Percentiles rank a stretch among this genome's conserved stretches.
These are phyloP conservation scores for Fraxinus latifolia DNA, from an alignment of 305 asterid genomes.

Conservation along the genomic window DNA sequence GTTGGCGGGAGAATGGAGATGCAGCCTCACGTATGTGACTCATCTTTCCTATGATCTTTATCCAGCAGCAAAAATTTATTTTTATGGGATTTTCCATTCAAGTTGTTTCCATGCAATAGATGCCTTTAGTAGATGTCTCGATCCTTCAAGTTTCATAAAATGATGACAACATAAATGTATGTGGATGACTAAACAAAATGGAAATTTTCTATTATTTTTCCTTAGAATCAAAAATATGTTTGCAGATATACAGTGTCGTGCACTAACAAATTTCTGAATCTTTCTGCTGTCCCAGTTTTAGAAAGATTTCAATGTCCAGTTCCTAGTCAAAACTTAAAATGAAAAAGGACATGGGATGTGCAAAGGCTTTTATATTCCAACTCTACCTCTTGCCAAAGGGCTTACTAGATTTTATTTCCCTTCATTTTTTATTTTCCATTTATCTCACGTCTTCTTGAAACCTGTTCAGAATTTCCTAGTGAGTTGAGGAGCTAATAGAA, in stretches of 20 bases:
- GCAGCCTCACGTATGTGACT: slow-evolving; percentile 78
- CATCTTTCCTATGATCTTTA: slow-evolving; percentile 21
- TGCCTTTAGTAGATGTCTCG: background rate
- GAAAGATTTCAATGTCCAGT: background rate
- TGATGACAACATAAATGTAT: slow-evolving; percentile 1
- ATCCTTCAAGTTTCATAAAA: slow-evolving; percentile 2
- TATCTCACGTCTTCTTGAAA: slow-evolving; percentile 2
- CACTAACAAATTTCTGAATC: slow-evolving; percentile 1
- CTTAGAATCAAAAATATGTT: background rate
- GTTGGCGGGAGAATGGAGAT: slow-evolving; percentile 98
- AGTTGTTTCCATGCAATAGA: background rate
- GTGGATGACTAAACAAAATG: slow-evolving; percentile 3
- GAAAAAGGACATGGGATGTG: background rate
- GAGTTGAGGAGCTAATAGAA: background rate
- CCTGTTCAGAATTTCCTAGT: background rate
- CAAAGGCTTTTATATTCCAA: background rate
- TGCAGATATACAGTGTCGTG: background rate
- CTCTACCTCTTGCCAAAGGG: background rate
- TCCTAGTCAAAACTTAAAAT: background rate
- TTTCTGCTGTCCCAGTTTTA: background rate
- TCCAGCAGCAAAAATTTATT: slow-evolving; percentile 7
- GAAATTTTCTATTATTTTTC: background rate
- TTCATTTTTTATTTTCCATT: background rate
- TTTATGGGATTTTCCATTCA: slow-evolving; percentile 16
- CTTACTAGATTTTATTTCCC: background rate